Conservation (phyloP, 2,329 filamentous ascomycete genomes). For the Fusarium agapanthi region DNA sequence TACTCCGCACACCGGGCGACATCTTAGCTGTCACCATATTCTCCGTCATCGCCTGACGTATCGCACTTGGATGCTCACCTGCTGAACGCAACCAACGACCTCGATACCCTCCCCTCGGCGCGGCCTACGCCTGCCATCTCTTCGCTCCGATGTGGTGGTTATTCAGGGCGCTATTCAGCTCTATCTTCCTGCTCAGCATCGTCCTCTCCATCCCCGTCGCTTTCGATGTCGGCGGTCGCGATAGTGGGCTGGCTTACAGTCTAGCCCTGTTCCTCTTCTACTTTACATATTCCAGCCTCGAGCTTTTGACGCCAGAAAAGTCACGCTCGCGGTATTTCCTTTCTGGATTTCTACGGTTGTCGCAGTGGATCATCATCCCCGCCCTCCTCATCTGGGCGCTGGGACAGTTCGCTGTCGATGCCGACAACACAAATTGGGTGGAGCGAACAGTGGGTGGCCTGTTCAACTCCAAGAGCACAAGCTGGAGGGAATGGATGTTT, state of each 20-base stretch:
- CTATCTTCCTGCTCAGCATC: conserved; percentile 88
- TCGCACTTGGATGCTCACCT: conserved; percentile 30
- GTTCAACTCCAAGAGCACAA: conserved; percentile 68
- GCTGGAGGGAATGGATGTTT: conserved; percentile 84
- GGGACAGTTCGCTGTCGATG: conserved; percentile 93
- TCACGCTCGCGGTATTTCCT: conserved; percentile 80
- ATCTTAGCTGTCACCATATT: conserved; percentile 14
- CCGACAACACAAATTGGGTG: conserved; percentile 81
- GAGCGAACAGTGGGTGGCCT: conserved; percentile 78
- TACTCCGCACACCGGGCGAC: conserved; percentile 22
- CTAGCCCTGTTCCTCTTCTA: conserved; percentile 90
- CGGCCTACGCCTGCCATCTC: conserved; percentile 42
- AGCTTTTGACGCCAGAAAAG: conserved; percentile 79
- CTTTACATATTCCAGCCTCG: conserved; percentile 83
- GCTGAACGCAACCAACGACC: conserved; percentile 19
- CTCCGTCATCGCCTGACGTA: conserved; percentile 11
- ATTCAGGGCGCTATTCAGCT: conserved; percentile 80
- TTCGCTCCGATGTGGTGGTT: conserved; percentile 78
- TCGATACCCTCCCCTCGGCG: conserved; percentile 36
- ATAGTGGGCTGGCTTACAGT: conserved; percentile 93
- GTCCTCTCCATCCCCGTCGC: conserved; percentile 95
- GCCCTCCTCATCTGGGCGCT: conserved; percentile 92
- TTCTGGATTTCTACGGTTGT: conserved; percentile 73
- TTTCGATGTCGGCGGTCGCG: conserved; percentile 96
- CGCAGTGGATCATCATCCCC: conserved; percentile 89